These are phyloP conservation scores for Neurospora tetraspora DNA, from an alignment of 495 filamentous ascomycete species.

Conservation along the genomic window DNA sequence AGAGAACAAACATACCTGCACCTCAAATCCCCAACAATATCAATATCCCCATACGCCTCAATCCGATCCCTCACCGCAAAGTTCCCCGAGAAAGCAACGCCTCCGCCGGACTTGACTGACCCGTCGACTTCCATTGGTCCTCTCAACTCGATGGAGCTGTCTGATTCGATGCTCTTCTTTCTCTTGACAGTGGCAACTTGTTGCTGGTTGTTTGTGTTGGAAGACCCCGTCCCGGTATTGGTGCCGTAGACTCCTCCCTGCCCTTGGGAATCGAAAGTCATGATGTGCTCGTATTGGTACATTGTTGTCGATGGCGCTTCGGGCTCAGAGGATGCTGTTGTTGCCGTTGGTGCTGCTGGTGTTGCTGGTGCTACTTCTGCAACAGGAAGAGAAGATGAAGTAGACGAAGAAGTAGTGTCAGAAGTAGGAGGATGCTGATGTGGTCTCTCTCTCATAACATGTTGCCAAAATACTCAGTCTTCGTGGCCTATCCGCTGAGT, in stretches of 20 bases:
- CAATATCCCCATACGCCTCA: constrained; percentile 30
- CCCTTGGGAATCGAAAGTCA: constrained; percentile 21
- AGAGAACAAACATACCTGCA: constrained; percentile 11
- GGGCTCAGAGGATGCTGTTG: background rate
- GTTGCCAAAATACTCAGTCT: background rate
- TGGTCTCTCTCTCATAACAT: background rate
- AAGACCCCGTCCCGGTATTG: constrained; percentile 3
- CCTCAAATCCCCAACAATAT: constrained; percentile 21
- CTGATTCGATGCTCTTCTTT: constrained; percentile 25
- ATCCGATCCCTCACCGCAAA: constrained; percentile 24
- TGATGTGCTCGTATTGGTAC: constrained; percentile 26
- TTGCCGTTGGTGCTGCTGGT: background rate
- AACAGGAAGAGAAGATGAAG: background rate
- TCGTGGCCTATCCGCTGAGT: background rate
- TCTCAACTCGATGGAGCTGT: constrained; percentile 17
- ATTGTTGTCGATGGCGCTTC: constrained; percentile 5
- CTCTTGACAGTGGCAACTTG: constrained; percentile 7
- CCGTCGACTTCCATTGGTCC: constrained; percentile 30
- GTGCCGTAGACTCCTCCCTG: background rate
- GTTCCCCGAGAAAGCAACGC: constrained; percentile 22
- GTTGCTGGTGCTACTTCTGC: background rate
- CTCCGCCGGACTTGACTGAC: constrained; percentile 27
- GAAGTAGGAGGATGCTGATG: background rate
- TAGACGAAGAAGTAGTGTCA: background rate
- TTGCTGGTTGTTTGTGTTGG: background rate